Evolutionary conservation across 2,329 filamentous ascomycete genomes (phyloP), one percentile per base, ranked within the genome.

Genomic region (Fusarium annulatum): DNA sequence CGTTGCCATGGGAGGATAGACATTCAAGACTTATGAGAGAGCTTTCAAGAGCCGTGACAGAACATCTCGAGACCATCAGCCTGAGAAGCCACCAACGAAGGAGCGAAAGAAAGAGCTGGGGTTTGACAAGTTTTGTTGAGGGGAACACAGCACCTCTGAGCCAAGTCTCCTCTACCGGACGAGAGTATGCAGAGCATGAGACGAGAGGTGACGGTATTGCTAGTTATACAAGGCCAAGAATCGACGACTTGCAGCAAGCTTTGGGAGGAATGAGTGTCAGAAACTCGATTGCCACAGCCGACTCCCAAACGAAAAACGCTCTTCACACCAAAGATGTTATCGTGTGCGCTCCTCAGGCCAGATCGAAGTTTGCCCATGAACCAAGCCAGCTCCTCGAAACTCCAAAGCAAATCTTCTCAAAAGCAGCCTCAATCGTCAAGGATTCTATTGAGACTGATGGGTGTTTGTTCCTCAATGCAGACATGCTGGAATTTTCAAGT

Each of bases 351-450:
- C 8, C 16, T 3, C 28, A 18, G 15, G 3, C 33, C 10, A 62
- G 45, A 11, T n/a, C 42, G 6, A 52, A 36, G 16, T 23, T 21
- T 15, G n/a, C n/a, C 3, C 42, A 49, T 10, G 57, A 67, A 2
- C 15, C 21, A 19, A 43, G 18, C 4, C 51, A 18, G 12, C n/a
- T 19, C n/a, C 28, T 33, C 15, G 56, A 62, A 57, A 64, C 58
- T 1, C 45, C 69, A 8, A 36, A 53, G 1, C 53, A 76, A 9
- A 73, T 86, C 5, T 85, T 86, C 53, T 81, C 82, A 0, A 84
- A 83, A 28, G 86, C 86, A 15, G 83, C 85, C 18, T 82, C 82
- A 28, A 79, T 87, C 4, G 79, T 87, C 12, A 76, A 82, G 3
- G 79, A 85, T 36, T 82, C 84, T 0, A 76, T 87, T 8, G 82